Evolutionary conservation across 1,284 basidiomycete genomes (phyloP).

Genomic region (Pseudozyma tsukubaensis): DNA sequence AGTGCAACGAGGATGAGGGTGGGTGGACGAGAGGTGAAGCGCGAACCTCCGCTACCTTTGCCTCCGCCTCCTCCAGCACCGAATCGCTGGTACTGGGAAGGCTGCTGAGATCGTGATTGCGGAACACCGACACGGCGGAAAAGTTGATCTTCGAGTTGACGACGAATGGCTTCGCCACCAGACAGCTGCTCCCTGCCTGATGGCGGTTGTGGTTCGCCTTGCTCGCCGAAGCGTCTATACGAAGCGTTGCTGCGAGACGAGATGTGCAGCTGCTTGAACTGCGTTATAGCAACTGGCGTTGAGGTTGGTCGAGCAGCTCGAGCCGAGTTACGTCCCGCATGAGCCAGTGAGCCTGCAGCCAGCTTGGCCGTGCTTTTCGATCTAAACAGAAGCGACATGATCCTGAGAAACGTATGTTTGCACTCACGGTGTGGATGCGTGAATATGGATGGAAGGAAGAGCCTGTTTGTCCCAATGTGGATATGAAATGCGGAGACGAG

Average conservation of each 20-base stretch:
- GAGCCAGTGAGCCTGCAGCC: background rate
- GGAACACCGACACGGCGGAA: constrained; percentile 28
- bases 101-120: constrained; percentile 13
- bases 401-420: background rate
- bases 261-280: background rate
- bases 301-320: background rate
- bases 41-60: constrained; percentile 9
- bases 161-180: constrained; percentile 11
- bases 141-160: constrained; percentile 41
- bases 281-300: background rate
- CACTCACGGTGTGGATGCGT: too few relatives aligned
- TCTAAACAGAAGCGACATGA: background rate
- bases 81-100: constrained; percentile 35
- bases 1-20: constrained; percentile 44
- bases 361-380: background rate
- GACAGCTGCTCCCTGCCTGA: constrained; percentile 34
- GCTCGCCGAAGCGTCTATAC: background rate
- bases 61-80: constrained; percentile 21
- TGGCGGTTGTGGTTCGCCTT: background rate
- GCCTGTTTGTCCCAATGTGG: background rate
- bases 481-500: background rate
- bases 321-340: background rate
- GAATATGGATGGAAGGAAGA: background rate
- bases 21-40: constrained; percentile 34
- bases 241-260: constrained; percentile 8